Conservation (phyloP, 805 yeast species). For the Monosporozyma servazzii region DNA sequence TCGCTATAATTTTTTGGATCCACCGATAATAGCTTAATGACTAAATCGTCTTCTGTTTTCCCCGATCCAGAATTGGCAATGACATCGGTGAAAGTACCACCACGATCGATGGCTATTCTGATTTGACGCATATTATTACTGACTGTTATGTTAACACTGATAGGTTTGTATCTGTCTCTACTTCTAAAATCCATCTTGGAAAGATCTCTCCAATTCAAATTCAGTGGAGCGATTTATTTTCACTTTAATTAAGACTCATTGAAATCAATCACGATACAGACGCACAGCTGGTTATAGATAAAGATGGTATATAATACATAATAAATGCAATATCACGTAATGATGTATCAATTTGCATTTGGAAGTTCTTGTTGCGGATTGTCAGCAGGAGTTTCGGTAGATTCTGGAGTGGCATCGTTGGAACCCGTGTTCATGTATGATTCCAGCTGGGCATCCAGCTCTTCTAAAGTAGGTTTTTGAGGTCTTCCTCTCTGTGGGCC, state of each 20-base stretch:
- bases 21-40: constrained; percentile 74
- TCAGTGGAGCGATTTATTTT: neutral
- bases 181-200: neutral
- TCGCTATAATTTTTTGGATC: constrained; percentile 83
- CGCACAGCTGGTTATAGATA: neutral
- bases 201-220: neutral
- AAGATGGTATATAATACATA: neutral
- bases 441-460: constrained; percentile 26
- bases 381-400: neutral
- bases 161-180: neutral
- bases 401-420: neutral
- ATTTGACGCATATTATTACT: constrained; percentile 5
- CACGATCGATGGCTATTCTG: constrained; percentile 48
- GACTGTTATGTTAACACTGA: neutral
- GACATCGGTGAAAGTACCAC: constrained; percentile 89
- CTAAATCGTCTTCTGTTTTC: constrained; percentile 45
- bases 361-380: neutral
- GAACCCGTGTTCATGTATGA: constrained; percentile 21
- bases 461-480: constrained; percentile 16
- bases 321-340: neutral
- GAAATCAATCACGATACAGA: neutral
- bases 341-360: neutral
- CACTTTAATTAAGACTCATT: neutral
- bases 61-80: constrained; percentile 42
- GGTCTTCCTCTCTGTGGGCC: neutral